phyloP scores from a whole-genome alignment of 768 basidiomycete genomes.

The Phylloporus rhodoxanthus region DNA sequence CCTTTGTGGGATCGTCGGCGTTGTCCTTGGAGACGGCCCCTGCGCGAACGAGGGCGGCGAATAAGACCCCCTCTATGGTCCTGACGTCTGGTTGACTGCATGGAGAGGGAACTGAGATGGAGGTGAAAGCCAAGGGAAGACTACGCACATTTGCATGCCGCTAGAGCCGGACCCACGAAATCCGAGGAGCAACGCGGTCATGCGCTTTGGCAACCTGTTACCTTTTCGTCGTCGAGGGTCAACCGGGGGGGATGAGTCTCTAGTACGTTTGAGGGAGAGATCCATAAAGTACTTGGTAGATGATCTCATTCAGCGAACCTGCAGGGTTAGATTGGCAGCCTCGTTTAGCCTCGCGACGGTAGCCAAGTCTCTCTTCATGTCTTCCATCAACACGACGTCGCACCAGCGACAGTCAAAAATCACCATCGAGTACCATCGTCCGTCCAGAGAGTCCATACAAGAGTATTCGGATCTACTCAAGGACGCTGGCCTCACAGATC shows the following conservation, averaged over 20 bases:
- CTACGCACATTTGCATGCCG: conserved; percentile 93
- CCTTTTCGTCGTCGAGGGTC: conserved; percentile 12
- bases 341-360: conserved; percentile 1
- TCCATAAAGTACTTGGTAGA: too few relatives aligned
- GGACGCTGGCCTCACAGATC: conserved; percentile 44
- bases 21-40: conserved; percentile 96
- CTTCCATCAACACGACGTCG: conserved; percentile 43
- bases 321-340: not conserved
- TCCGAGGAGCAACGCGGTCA: conserved; percentile 79
- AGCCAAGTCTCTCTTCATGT: conserved; percentile 28
- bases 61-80: conserved; percentile 89
- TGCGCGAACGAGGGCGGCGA: conserved; percentile 79
- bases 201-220: conserved; percentile 76
- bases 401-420: conserved; percentile 53
- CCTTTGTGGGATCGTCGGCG: conserved; percentile 84
- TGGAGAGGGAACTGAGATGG: not conserved
- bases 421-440: conserved; percentile 71
- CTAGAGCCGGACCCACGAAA: conserved; percentile 89
- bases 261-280: not conserved
- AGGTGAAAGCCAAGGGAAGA: not conserved
- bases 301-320: not conserved
- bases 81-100: conserved; percentile 55
- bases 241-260: too few relatives aligned
- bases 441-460: conserved; percentile 68
- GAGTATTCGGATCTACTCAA: conserved; percentile 71